These are phyloP conservation scores for Cyclaneusma minus DNA, from an alignment of 2,329 filamentous ascomycete species.

Conservation along the genomic window DNA sequence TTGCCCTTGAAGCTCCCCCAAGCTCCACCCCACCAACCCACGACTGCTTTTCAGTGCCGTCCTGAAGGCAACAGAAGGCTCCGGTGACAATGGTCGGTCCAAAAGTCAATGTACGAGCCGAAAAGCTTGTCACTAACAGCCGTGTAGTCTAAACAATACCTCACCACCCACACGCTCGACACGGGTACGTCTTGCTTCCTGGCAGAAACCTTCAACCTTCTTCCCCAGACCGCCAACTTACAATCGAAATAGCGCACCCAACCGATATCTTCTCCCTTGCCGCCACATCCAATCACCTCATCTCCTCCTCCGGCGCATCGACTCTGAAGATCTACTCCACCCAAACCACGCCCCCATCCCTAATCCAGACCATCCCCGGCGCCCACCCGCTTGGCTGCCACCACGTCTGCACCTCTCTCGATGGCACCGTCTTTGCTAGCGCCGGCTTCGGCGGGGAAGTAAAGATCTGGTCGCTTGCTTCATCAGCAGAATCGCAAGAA, in stretches of 20 bases:
- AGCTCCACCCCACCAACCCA: too few species aligned
- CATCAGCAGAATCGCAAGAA: slow-evolving; percentile 41
- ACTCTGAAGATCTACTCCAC: slow-evolving; percentile 70
- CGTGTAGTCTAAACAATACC: slow-evolving; percentile 94
- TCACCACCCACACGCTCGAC: slow-evolving; percentile 82
- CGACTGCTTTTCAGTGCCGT: too few species aligned
- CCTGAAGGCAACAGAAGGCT: too few species aligned
- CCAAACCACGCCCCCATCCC: slow-evolving; percentile 52
- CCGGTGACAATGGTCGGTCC: too few species aligned
- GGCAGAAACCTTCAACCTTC: slow-evolving; percentile 4
- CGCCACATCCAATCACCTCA: slow-evolving; percentile 53
- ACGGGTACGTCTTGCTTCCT: slow-evolving; percentile 42
- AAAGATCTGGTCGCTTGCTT: slow-evolving; percentile 56
- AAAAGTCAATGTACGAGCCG: too few species aligned
- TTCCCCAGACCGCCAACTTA: slow-evolving; percentile 7
- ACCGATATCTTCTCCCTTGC: slow-evolving; percentile 77
- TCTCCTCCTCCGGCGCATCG: slow-evolving; percentile 77
- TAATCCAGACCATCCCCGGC: slow-evolving; percentile 62
- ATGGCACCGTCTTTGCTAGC: slow-evolving; percentile 61
- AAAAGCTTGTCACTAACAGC: too few species aligned
- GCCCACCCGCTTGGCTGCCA: slow-evolving; percentile 86
- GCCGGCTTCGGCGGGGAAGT: slow-evolving; percentile 83
- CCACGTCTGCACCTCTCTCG: slow-evolving; percentile 58
- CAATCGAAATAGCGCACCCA: slow-evolving; percentile 50
- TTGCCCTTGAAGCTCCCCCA: too few species aligned